Conservation (phyloP, 2,329 filamentous ascomycete genomes). For the Penicillium corylophilum region DNA sequence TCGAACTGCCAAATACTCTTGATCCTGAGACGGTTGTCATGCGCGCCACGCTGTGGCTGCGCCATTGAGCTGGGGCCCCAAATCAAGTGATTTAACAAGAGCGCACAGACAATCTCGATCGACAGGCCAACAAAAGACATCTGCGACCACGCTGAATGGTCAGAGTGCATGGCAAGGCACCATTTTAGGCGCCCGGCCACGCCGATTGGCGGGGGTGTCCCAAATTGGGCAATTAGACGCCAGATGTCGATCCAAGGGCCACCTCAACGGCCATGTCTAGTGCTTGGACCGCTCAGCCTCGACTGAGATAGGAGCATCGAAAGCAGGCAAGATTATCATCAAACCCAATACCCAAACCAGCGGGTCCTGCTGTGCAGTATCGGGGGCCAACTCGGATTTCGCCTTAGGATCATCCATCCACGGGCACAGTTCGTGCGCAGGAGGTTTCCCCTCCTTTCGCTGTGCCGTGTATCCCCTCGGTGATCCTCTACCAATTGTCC, state of each 20-base stretch:
- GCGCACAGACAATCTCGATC: conserved; percentile 14
- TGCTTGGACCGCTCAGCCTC: conserved; percentile 5
- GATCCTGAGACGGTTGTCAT: conserved; percentile 2
- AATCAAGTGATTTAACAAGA: conserved; percentile 11
- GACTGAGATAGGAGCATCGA: not conserved
- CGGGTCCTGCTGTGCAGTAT: conserved; percentile 18
- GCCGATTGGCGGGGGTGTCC: conserved; percentile 18
- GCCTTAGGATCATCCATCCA: conserved; percentile 3
- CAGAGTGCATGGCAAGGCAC: conserved; percentile 10
- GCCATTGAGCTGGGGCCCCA: conserved; percentile 13
- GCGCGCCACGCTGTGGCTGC: conserved; percentile 16
- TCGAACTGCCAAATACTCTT: conserved; percentile 6
- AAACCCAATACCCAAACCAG: conserved; percentile 16
- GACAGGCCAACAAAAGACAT: not conserved
- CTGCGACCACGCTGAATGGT: conserved; percentile 1
- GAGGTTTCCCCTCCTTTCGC: conserved; percentile 1
- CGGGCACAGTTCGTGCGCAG: conserved; percentile 13
- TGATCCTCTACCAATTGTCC: conserved; percentile 7
- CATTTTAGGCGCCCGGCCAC: conserved; percentile 20
- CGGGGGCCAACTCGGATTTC: conserved; percentile 15
- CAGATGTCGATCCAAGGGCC: conserved; percentile 5
- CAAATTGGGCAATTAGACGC: conserved; percentile 15
- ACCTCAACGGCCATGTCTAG: not conserved
- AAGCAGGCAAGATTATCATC: not conserved
- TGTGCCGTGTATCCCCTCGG: not conserved